Percentiles rank a stretch among this genome's conserved stretches.
These are phyloP conservation scores for Poa pratensis DNA, from an alignment of 176 grass and related monocot species.

Conservation along the genomic window DNA sequence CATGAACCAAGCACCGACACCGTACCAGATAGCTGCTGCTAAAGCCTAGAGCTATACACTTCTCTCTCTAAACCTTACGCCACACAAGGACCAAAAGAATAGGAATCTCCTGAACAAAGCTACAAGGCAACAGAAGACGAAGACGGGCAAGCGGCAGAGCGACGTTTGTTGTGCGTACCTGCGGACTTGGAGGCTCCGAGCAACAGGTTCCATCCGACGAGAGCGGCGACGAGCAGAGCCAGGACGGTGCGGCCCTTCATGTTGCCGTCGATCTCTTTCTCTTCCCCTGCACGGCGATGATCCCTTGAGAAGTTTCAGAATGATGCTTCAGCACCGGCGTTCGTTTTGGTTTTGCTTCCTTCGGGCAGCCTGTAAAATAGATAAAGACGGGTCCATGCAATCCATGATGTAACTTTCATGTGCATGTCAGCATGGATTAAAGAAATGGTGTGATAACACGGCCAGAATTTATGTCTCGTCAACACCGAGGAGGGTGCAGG, in stretches of 20 bases:
- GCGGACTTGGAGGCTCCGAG: not conserved
- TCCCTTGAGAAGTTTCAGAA: not conserved
- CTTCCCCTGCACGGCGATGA: not conserved
- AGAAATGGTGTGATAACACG: conserved; percentile 51
- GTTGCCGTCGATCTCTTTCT: not conserved
- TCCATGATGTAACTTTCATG: conserved; percentile 44
- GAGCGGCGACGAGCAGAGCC: conserved; percentile 29
- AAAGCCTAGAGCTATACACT: conserved; percentile 12
- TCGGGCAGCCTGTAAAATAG: conserved; percentile 5
- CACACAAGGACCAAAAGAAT: not conserved
- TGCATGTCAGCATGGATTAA: conserved; percentile 53
- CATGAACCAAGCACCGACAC: not conserved
- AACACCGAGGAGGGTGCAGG: conserved; percentile 55
- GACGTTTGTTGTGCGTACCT: conserved; percentile 16
- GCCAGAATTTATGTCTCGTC: conserved; percentile 56
- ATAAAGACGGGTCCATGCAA: conserved; percentile 24
- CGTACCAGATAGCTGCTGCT: not conserved
- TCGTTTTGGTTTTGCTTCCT: conserved; percentile 17
- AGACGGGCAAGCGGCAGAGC: not conserved
- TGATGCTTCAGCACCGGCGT: not conserved
- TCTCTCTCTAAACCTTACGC: not conserved
- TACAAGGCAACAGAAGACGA: not conserved
- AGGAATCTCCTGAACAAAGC: conserved; percentile 19
- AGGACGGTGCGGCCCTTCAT: conserved; percentile 10
- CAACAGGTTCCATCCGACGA: conserved; percentile 30